Percentiles rank a stretch among this genome's conserved stretches.
These are phyloP conservation scores for Pythium myriotylum DNA, from an alignment of 352 stramenopile genomes.

Conservation along the genomic window DNA sequence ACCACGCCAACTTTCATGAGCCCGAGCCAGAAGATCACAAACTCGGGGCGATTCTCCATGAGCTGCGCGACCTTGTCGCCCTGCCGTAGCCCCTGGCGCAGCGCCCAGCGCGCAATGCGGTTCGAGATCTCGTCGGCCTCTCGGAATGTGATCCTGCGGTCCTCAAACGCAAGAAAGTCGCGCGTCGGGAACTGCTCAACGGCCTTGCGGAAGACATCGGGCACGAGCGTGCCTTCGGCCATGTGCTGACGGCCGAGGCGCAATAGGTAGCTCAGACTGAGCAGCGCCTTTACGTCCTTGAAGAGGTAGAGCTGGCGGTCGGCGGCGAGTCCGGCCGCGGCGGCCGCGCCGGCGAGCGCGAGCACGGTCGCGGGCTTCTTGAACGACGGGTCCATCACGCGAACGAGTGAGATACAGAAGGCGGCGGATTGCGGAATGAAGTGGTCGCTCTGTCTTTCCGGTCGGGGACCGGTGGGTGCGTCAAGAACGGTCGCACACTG, in stretches of 20 bases:
- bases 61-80: conserved; percentile 77
- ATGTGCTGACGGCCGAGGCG: conserved; percentile 41
- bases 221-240: conserved; percentile 38
- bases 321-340: conserved; percentile 25
- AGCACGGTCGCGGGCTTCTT: conserved; percentile 10
- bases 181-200: conserved; percentile 59
- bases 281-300: conserved; percentile 45
- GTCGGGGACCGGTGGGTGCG: no score
- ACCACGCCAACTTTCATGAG: conserved; percentile 83
- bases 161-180: conserved; percentile 58
- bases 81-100: conserved; percentile 38
- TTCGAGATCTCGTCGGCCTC: conserved; percentile 71
- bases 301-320: conserved; percentile 42
- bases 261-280: conserved; percentile 35
- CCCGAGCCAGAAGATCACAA: conserved; percentile 77
- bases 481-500: no score
- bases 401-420: no score
- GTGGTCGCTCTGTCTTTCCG: no score
- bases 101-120: conserved; percentile 76
- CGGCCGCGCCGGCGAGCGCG: not conserved
- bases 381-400: no score
- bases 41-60: conserved; percentile 87
- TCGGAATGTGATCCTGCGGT: conserved; percentile 47
- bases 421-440: no score
- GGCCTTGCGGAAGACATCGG: conserved; percentile 64